Percentiles rank a stretch among this genome's conserved stretches.
phyloP scores from a whole-genome alignment of 768 basidiomycete species.

The Gloeopeniophorella convolvens region DNA sequence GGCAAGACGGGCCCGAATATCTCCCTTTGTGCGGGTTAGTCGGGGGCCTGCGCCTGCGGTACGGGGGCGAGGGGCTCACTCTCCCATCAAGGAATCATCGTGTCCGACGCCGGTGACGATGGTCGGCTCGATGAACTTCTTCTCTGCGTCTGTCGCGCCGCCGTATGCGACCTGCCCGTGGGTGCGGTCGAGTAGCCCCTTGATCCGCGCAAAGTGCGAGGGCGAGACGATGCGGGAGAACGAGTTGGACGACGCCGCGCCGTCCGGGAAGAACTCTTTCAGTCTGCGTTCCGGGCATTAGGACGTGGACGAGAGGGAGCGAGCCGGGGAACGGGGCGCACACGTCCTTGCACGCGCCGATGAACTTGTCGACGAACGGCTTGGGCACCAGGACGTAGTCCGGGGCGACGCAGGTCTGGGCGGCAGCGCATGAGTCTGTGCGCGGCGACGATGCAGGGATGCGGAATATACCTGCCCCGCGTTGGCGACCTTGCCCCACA shows the following conservation, averaged over 20 bases:
- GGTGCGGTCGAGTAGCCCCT: constrained; percentile 55
- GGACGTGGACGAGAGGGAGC: not conserved
- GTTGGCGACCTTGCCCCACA: constrained; percentile 78
- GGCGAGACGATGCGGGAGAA: constrained; percentile 47
- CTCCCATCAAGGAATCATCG: constrained; percentile 70
- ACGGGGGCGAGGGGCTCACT: too few relatives aligned
- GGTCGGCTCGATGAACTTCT: constrained; percentile 64
- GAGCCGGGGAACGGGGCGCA: constrained; percentile 24
- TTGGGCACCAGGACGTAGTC: constrained; percentile 46
- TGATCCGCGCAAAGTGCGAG: constrained; percentile 53
- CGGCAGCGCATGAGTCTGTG: not conserved
- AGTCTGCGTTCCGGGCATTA: constrained; percentile 31
- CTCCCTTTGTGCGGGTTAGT: constrained; percentile 42
- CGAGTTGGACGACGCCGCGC: constrained; percentile 37
- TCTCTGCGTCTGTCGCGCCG: constrained; percentile 51
- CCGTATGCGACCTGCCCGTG: constrained; percentile 61
- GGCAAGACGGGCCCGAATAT: constrained; percentile 81
- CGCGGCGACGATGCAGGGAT: not conserved
- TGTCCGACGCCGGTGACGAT: constrained; percentile 54
- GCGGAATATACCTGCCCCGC: constrained; percentile 42
- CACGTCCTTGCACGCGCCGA: constrained; percentile 38
- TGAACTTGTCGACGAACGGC: constrained; percentile 33
- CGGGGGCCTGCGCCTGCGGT: not conserved
- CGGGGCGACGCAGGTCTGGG: constrained; percentile 62
- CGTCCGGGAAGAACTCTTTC: constrained; percentile 48